Conservation (phyloP, 2,329 filamentous ascomycete species). For the Thielaviopsis ethacetica region DNA sequence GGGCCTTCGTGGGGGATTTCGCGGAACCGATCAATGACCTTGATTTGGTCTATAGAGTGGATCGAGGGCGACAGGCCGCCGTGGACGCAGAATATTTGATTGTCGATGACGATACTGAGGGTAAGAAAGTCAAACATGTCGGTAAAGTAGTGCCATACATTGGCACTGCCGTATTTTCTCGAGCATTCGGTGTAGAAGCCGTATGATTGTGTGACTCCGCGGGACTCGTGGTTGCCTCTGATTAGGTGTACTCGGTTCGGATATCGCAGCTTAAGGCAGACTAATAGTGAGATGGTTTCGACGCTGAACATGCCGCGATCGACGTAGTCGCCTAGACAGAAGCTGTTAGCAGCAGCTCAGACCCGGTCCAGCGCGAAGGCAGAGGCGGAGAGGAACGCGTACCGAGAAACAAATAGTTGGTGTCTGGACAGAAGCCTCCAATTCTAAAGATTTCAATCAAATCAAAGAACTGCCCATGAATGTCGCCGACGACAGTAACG, state of each 20-base stretch:
- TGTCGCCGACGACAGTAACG: slow-evolving; percentile 94
- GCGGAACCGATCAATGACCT: slow-evolving; percentile 96
- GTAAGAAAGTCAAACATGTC: slow-evolving; percentile 99
- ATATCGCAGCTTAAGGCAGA: slow-evolving; percentile 94
- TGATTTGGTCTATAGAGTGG: slow-evolving; percentile 97
- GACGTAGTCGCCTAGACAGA: slow-evolving; percentile 69
- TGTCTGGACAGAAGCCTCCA: slow-evolving; percentile 91
- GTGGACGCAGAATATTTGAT: slow-evolving; percentile 98
- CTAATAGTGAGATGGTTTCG: slow-evolving; percentile 92
- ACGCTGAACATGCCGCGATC: slow-evolving; percentile 97
- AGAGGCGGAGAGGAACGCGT: slow-evolving; percentile 13
- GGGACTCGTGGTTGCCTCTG: slow-evolving; percentile 92
- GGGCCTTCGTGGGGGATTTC: slow-evolving; percentile 97
- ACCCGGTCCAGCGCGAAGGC: neutral
- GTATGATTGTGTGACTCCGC: slow-evolving; percentile 95
- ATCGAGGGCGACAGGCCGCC: slow-evolving; percentile 81
- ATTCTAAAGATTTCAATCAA: slow-evolving; percentile 99
- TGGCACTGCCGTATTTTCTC: slow-evolving; percentile 94
- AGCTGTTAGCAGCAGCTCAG: neutral
- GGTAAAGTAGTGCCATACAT: slow-evolving; percentile 98
- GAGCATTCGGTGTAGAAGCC: slow-evolving; percentile 98
- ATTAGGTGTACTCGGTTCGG: slow-evolving; percentile 91
- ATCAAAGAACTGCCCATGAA: slow-evolving; percentile 97
- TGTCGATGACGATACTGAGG: slow-evolving; percentile 91
- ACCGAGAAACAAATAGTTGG: slow-evolving; percentile 97